Percentiles rank a stretch among this genome's conserved stretches.
Evolutionary conservation across 345 rosid genomes (phyloP).

Genomic region (Brassica rapa): DNA sequence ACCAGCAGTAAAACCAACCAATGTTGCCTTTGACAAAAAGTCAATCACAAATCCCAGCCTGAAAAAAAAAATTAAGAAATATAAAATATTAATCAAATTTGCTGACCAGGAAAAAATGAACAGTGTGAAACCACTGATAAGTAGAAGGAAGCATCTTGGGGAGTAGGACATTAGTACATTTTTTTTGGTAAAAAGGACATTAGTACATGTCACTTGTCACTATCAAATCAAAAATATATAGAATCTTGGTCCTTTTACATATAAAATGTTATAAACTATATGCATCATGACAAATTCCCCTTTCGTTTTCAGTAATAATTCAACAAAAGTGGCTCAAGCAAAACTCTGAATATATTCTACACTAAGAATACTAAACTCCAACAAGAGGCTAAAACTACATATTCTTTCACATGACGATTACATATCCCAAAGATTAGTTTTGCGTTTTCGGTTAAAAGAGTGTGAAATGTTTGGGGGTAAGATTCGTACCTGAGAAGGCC

Average conservation of each 20-base stretch:
- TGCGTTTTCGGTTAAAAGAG: background rate
- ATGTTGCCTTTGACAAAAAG: conserved; percentile 94
- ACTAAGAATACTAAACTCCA: conserved; percentile 26
- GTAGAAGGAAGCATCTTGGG: conserved; percentile 39
- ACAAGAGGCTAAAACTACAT: background rate
- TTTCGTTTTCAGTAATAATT: conserved; percentile 24
- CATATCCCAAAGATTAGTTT: conserved; percentile 1
- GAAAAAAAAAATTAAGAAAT: conserved; percentile 18
- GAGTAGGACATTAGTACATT: conserved; percentile 38
- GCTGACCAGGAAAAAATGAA: conserved; percentile 20
- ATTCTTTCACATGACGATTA: conserved; percentile 24
- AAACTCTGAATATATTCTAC: conserved; percentile 38
- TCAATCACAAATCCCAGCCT: conserved; percentile 96
- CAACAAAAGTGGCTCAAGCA: conserved; percentile 27
- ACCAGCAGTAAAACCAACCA: conserved; percentile 96
- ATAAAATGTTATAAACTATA: conserved; percentile 9
- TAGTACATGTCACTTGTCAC: conserved; percentile 67
- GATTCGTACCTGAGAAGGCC: conserved; percentile 73
- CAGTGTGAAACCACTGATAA: conserved; percentile 39
- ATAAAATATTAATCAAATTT: background rate
- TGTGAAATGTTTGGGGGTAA: background rate
- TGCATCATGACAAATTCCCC: conserved; percentile 17
- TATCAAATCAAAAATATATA: conserved; percentile 25
- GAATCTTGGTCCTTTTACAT: conserved; percentile 34
- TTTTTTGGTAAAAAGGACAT: too few species aligned